Percentiles rank a stretch among this genome's conserved stretches.
These are phyloP conservation scores for Phytophthora kernoviae DNA, from an alignment of 352 stramenopile species.

Conservation along the genomic window DNA sequence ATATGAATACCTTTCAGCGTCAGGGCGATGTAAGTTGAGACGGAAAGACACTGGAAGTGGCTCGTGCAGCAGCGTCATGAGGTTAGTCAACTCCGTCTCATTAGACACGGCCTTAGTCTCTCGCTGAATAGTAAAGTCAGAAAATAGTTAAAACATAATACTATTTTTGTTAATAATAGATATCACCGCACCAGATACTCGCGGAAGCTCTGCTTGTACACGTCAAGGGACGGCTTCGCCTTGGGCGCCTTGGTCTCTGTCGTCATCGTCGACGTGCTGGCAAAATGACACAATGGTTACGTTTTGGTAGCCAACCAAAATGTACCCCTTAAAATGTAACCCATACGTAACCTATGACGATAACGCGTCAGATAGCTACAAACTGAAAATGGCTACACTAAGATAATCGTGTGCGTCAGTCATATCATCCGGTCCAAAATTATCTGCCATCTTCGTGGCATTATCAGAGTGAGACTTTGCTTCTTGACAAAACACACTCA, in stretches of 20 bases:
- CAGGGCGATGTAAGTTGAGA: constrained; percentile 74
- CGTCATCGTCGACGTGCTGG: constrained; percentile 16
- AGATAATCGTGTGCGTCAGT: too few relatives aligned
- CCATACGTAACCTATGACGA: neutral
- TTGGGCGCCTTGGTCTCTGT: constrained; percentile 18
- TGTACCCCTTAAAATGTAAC: neutral
- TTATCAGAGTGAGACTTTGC: too few relatives aligned
- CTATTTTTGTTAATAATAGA: neutral
- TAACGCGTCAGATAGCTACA: neutral
- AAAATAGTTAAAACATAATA: neutral
- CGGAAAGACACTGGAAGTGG: constrained; percentile 84
- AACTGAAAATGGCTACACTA: neutral
- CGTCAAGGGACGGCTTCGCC: constrained; percentile 61
- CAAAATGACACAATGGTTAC: constrained; percentile 4
- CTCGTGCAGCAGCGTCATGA: constrained; percentile 79
- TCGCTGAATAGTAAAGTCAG: constrained; percentile 39
- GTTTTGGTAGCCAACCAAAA: constrained; percentile 21
- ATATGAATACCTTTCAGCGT: constrained; percentile 42
- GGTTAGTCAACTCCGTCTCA: constrained; percentile 54
- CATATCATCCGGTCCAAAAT: too few relatives aligned
- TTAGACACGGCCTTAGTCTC: constrained; percentile 63
- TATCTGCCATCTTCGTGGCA: neutral
- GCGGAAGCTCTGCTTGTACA: constrained; percentile 87
- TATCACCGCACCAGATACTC: constrained; percentile 55
- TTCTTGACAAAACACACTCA: too few relatives aligned